Conservation (phyloP, 176 grass and related monocot species). For the Zoysia japonica region DNA sequence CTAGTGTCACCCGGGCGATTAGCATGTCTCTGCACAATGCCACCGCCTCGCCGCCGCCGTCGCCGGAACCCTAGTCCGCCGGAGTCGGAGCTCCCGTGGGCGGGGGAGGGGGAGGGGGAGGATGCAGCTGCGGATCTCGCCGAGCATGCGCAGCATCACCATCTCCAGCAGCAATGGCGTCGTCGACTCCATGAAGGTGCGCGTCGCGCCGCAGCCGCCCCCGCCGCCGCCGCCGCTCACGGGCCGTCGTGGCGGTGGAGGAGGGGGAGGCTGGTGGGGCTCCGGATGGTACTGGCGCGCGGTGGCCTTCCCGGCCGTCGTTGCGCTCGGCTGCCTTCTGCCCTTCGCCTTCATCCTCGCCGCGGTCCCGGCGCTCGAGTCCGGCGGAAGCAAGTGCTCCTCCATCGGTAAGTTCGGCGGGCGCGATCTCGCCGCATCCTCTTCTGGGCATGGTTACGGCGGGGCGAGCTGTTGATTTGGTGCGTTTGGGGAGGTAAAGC, state of each 20-base stretch:
- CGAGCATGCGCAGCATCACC: slow-evolving; percentile 99
- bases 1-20: slow-evolving; percentile 48
- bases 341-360: slow-evolving; percentile 89
- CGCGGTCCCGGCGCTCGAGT: slow-evolving; percentile 81
- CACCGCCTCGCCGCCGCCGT: slow-evolving; percentile 60
- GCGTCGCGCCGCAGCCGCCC: slow-evolving; percentile 74
- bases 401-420: slow-evolving; percentile 65
- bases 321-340: slow-evolving; percentile 70
- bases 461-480: slow-evolving; percentile 38
- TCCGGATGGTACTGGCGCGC: slow-evolving; percentile 52
- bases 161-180: slow-evolving; percentile 97
- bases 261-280: background rate
- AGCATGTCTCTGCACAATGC: slow-evolving; percentile 67
- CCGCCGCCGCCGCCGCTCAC: slow-evolving; percentile 50
- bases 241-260: slow-evolving; percentile 28
- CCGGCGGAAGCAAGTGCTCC: slow-evolving; percentile 78
- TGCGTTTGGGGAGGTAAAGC: slow-evolving; percentile 23
- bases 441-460: slow-evolving; percentile 28
- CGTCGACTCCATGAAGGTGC: slow-evolving; percentile 94
- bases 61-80: slow-evolving; percentile 60
- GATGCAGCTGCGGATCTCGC: slow-evolving; percentile 99
- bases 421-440: slow-evolving; percentile 23
- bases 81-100: slow-evolving; percentile 53
- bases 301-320: slow-evolving; percentile 50
- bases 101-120: slow-evolving; percentile 60